Base-by-base conservation (phyloP, 2,329 filamentous ascomycete species). In the Alternaria metachromatica region DNA sequence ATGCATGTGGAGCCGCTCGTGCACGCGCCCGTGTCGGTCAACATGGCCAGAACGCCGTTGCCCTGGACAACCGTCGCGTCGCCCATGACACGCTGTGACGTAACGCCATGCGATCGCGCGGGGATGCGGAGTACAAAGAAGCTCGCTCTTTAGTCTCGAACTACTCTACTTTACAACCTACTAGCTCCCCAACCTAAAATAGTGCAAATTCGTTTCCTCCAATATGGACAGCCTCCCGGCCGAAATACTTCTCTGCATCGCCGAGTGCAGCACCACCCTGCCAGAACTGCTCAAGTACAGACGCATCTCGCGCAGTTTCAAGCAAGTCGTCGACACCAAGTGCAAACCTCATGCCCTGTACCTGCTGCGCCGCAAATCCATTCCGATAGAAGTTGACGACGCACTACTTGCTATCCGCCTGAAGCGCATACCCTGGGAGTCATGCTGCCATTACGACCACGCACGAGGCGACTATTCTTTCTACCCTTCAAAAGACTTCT, bases 11-110 rank as follows among this genome's bases (percentile, higher is more conserved):
- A 60, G n/a, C 45, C 28, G 56, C 25, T 61, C 58, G 49, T 58
- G 60, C 54, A 64, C 56, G 58, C 50, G 65, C 61, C 37, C 37
- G 45, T 55, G 43, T 58, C 61, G 45, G 60, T 69, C 63, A 69
- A 69, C 65, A 69, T 56, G 55, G 46, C 44, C 63, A 37, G 56
- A 50, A 43, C 55, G 48, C 54, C 45, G 65, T 69, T 69, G 65
- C 65, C 60, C 58, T 37, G 21, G 57, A 66, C 67, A 68, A 69
- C 67, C 48, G 25, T 59, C 55, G 58, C 57, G 50, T 21, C 33
- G 28, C 46, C 15, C 33, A 28, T 18, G 30, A 43, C 11, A 37
- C 60, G 55, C 49, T 13, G 58, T 48, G 48, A 54, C 60, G 48
- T n/a, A 41, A 33, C 21, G 5, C 30, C 57, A 60, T 18, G 57